phyloP scores from a whole-genome alignment of 169 alveolate genomes.

The Cardiosporidium cionae region DNA sequence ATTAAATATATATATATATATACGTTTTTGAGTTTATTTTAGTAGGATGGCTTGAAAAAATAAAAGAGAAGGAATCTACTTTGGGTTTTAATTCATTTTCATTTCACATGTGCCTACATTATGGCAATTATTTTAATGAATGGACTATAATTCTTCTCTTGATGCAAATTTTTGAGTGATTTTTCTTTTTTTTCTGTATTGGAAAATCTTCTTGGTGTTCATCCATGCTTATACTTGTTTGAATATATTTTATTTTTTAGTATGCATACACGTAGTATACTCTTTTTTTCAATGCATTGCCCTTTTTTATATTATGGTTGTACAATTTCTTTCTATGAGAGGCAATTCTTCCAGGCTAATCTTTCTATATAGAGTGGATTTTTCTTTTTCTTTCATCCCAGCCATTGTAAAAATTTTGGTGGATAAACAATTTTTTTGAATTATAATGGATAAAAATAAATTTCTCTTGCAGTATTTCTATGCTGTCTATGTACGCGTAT shows the following conservation, averaged over 20 bases:
- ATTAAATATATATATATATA: no score
- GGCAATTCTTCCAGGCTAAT: neutral
- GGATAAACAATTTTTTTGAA: no score
- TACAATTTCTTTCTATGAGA: no score
- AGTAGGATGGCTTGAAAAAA: neutral
- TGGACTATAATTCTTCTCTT: neutral
- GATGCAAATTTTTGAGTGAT: no score
- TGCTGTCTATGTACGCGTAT: conserved; percentile 55
- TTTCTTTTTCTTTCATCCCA: no score
- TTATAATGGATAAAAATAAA: no score
- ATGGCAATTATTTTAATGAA: neutral
- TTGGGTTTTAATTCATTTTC: neutral
- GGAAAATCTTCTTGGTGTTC: neutral
- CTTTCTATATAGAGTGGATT: no score
- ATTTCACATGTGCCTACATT: neutral
- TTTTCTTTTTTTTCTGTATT: neutral
- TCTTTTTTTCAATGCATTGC: no score
- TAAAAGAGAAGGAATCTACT: neutral
- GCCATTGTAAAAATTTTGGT: no score
- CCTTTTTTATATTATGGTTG: no score
- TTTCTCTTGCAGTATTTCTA: conserved; percentile 23
- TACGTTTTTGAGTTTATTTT: no score
- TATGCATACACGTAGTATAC: neutral
- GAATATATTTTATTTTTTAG: neutral
- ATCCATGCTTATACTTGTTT: neutral